Base-by-base conservation (phyloP, 2,329 filamentous ascomycete species). In the Tolypocladium capitatum region DNA sequence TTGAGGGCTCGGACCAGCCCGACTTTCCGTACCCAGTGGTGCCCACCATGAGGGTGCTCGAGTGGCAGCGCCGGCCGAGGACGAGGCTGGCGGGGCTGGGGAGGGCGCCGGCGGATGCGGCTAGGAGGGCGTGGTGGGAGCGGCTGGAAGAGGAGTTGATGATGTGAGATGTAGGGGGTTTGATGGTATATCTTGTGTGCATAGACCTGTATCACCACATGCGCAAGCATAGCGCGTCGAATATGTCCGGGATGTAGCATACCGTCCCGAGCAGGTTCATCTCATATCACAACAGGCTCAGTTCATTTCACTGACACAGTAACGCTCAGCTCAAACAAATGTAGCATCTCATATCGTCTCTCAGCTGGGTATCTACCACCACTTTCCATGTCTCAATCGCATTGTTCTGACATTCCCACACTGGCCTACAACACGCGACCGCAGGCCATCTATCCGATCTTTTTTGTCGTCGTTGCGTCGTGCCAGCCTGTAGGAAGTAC, bases 111-210 rank as follows among this genome's bases (percentile, higher is more conserved):
- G 48, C 48, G 28, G 52, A 53, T 1, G 51, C 46, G 18, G 49
- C 50, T 16, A 8, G 34, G 32, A 28, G 38, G 21, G 43, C 31
- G 21, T 66, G 63, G 62, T 64, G 63, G 59, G 40, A 50, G 11
- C 53, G 35, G 13, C 7, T 66, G 30, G 59, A 58, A 45, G 48
- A 54, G n/a, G 60, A 66, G 35, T 18, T 66, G 50, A 55, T 60
- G 48, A 50, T 52, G 38, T 66, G 60, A 13, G 14, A 4, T 8
- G 41, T 21, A 5, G 30, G 14, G 16, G 6, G 3, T 5, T 38
- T 46, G 1, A 27, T 14, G 28, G 5, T 13, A 42, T 14, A 18
- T 28, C 16, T 16, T 42, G 24, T 41, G 16, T 30, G 24, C 9
- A 18, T 42, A 42, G 38, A 42, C 24, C 24, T 18, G 38, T 42